These are phyloP conservation scores for Poa annua DNA, from an alignment of 176 grass and related monocot species.

Conservation along the genomic window DNA sequence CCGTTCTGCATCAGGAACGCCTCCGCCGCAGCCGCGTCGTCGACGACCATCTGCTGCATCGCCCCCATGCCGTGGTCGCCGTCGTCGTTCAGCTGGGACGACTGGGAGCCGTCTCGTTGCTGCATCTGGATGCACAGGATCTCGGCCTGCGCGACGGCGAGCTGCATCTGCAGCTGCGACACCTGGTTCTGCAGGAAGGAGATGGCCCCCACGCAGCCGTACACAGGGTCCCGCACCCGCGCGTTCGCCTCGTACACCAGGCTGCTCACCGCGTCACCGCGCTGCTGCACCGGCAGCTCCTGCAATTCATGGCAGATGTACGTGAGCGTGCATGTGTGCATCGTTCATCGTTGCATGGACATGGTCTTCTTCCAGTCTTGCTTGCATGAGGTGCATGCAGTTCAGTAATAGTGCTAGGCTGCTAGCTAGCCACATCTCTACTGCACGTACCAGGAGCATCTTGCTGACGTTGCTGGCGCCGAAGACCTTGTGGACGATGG, in stretches of 20 bases:
- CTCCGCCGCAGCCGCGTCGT: slow-evolving; percentile 45
- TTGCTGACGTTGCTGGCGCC: slow-evolving; percentile 94
- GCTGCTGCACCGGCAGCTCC: slow-evolving; percentile 81
- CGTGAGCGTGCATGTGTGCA: background rate
- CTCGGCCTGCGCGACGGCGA: slow-evolving; percentile 85
- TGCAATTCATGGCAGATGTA: background rate
- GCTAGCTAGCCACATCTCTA: background rate
- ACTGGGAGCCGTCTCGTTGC: slow-evolving; percentile 23
- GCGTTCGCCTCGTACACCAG: slow-evolving; percentile 95
- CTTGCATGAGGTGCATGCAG: background rate
- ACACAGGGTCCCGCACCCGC: slow-evolving; percentile 81
- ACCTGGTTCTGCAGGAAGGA: slow-evolving; percentile 92
- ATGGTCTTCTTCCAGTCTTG: background rate
- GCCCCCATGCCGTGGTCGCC: background rate
- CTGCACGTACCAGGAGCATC: slow-evolving; percentile 69
- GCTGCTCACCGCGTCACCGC: slow-evolving; percentile 89
- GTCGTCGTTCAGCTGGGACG: background rate
- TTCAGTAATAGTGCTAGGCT: no score
- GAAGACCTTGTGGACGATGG: slow-evolving; percentile 94
- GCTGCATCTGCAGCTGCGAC: slow-evolving; percentile 96
- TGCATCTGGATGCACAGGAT: slow-evolving; percentile 98
- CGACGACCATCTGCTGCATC: slow-evolving; percentile 20
- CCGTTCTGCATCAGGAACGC: slow-evolving; percentile 65
- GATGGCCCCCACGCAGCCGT: slow-evolving; percentile 92
- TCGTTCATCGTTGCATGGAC: background rate